Percentiles rank a stretch among this genome's conserved stretches.
These are phyloP conservation scores for Pythium dissotocum DNA, from an alignment of 352 stramenopile species.

Conservation along the genomic window DNA sequence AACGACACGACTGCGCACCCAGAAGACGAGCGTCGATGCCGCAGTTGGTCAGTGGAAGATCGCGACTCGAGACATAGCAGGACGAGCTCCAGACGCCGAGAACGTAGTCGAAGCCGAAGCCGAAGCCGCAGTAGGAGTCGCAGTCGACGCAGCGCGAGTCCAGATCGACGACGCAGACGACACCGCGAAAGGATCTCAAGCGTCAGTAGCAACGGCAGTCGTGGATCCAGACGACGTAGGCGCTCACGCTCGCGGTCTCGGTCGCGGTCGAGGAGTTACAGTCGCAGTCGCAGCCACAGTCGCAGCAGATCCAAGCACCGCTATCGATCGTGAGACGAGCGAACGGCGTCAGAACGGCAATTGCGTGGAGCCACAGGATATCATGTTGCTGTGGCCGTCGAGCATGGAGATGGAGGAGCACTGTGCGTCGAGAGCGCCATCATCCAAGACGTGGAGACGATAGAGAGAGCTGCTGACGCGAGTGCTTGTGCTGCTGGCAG, in stretches of 20 bases:
- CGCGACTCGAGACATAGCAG: not conserved
- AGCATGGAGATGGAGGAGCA: constrained; percentile 39
- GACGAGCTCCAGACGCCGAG: not conserved
- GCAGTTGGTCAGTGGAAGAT: not conserved
- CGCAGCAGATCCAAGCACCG: not conserved
- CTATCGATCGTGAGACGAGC: not conserved
- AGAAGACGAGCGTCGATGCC: not conserved
- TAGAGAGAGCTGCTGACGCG: not conserved
- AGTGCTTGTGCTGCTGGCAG: not conserved
- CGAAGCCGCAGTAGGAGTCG: constrained; percentile 5
- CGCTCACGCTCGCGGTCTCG: constrained; percentile 9
- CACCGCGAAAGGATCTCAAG: constrained; percentile 4
- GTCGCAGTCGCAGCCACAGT: not conserved
- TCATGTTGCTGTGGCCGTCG: constrained; percentile 32
- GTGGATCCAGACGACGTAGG: constrained; percentile 9
- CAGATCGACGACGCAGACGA: not conserved
- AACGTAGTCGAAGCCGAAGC: not conserved
- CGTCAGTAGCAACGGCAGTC: not conserved
- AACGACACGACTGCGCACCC: not conserved
- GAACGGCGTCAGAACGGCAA: not conserved
- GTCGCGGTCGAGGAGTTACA: constrained; percentile 4
- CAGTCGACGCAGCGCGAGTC: constrained; percentile 10
- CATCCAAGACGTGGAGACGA: not conserved
- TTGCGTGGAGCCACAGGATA: constrained; percentile 18
- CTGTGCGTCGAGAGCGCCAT: constrained; percentile 23